phyloP scores from a whole-genome alignment of 495 filamentous ascomycete species.

The Penicillium simplicissimum region DNA sequence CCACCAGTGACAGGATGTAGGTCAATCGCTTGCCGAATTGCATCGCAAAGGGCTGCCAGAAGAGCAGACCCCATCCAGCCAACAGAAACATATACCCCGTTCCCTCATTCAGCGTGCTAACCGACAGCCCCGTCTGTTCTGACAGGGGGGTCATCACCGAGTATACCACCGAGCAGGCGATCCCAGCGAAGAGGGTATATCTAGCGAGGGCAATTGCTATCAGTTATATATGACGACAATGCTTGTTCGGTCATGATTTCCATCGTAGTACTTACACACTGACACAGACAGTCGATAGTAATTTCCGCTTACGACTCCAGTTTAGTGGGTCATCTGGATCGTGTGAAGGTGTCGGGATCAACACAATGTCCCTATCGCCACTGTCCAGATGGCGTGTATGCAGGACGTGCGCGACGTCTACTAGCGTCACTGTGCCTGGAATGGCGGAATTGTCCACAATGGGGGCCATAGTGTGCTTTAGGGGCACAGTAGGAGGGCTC shows the following conservation, averaged over 20 bases:
- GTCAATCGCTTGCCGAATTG: constrained; percentile 68
- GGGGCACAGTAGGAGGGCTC: no score
- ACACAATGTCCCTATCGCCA: constrained; percentile 53
- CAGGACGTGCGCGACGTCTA: constrained; percentile 54
- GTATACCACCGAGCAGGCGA: constrained; percentile 60
- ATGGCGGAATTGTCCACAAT: constrained; percentile 44
- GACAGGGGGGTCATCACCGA: constrained; percentile 61
- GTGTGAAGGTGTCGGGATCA: constrained; percentile 57
- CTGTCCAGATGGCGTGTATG: constrained; percentile 41
- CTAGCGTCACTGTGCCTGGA: constrained; percentile 56
- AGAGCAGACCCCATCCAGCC: constrained; percentile 63
- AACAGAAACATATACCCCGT: constrained; percentile 66
- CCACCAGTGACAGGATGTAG: constrained; percentile 60
- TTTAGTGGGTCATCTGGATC: constrained; percentile 65
- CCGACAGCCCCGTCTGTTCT: constrained; percentile 53
- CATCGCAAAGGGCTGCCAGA: constrained; percentile 69
- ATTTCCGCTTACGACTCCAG: constrained; percentile 58
- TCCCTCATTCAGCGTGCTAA: constrained; percentile 56
- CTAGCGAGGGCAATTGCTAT: constrained; percentile 16
- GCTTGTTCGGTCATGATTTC: neutral
- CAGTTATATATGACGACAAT: neutral
- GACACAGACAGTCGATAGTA: constrained; percentile 51
- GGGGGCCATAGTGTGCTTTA: constrained; percentile 27
- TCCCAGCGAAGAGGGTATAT: constrained; percentile 63
- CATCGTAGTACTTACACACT: constrained; percentile 35